Percentiles rank a stretch among this genome's conserved stretches.
Evolutionary conservation across 2,329 filamentous ascomycete genomes (phyloP).

Genomic region (Botrytis galanthina): DNA sequence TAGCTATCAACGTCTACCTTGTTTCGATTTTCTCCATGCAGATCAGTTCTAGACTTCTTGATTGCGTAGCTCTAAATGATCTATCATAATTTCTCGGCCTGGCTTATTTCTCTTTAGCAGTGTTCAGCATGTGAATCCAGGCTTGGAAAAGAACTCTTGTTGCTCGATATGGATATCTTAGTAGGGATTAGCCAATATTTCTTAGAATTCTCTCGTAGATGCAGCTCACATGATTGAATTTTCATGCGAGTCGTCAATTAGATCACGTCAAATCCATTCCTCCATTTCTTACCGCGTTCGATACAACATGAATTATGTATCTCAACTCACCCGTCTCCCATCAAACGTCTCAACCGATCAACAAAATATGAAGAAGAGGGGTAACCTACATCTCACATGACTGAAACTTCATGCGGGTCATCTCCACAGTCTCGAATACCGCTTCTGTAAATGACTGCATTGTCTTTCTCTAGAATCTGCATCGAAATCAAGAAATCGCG

Average conservation of each 20-base stretch:
- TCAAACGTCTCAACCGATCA: neutral
- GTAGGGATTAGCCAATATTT: neutral
- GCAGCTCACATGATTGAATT: neutral
- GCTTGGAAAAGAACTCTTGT: neutral
- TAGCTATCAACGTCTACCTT: neutral
- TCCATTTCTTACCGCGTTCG: neutral
- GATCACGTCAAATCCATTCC: neutral
- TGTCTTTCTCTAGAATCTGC: neutral
- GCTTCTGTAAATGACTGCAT: neutral
- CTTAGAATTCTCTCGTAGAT: neutral
- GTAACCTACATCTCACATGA: slow-evolving; percentile 8
- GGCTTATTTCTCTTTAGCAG: neutral
- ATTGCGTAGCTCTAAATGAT: neutral
- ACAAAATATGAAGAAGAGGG: neutral
- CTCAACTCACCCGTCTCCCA: neutral
- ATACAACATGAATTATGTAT: neutral
- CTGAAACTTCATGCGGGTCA: slow-evolving; percentile 5
- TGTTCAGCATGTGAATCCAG: neutral
- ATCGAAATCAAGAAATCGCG: neutral
- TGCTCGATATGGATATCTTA: neutral
- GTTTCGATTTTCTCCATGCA: neutral
- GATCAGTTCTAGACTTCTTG: neutral
- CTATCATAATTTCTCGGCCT: neutral
- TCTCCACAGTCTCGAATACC: neutral
- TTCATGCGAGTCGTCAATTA: neutral